phyloP scores from a whole-genome alignment of 805 yeast genomes.

The Cyberlindnera saturnus region DNA sequence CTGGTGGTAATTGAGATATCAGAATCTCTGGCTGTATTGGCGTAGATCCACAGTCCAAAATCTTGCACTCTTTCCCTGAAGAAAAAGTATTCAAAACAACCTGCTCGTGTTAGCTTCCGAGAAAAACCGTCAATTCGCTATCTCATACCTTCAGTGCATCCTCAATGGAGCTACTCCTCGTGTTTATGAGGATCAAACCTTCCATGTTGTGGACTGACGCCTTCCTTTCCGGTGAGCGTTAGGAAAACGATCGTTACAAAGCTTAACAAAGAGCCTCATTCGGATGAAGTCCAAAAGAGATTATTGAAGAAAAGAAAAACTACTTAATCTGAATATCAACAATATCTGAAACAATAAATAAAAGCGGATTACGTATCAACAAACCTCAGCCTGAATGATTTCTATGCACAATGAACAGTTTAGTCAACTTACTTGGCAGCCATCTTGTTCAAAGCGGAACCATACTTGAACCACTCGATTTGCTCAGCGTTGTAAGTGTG shows the following conservation, averaged over 20 bases:
- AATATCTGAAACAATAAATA: slow-evolving; percentile 3
- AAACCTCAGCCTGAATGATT: neutral
- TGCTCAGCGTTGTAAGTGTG: slow-evolving; percentile 97
- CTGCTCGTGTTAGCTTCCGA: too few relatives aligned
- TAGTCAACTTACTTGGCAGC: slow-evolving; percentile 31
- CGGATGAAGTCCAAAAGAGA: too few relatives aligned
- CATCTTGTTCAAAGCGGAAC: slow-evolving; percentile 98
- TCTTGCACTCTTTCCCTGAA: neutral
- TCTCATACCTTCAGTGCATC: too few relatives aligned
- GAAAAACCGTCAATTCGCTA: too few relatives aligned
- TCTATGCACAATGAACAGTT: neutral
- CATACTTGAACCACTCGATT: slow-evolving; percentile 98
- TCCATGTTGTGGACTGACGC: too few relatives aligned
- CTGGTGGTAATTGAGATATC: neutral
- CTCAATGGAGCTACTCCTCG: too few relatives aligned
- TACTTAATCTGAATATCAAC: neutral
- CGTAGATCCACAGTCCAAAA: slow-evolving; percentile 5
- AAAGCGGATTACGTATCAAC: neutral
- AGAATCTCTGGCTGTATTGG: slow-evolving; percentile 1
- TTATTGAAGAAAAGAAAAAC: too few relatives aligned
- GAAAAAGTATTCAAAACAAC: too few relatives aligned
- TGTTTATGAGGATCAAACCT: too few relatives aligned
- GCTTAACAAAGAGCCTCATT: too few relatives aligned
- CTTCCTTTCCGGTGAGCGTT: too few relatives aligned
- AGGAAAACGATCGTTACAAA: too few relatives aligned